Evolutionary conservation across 2,329 filamentous ascomycete species (phyloP).

Genomic region (Fusarium globosum): DNA sequence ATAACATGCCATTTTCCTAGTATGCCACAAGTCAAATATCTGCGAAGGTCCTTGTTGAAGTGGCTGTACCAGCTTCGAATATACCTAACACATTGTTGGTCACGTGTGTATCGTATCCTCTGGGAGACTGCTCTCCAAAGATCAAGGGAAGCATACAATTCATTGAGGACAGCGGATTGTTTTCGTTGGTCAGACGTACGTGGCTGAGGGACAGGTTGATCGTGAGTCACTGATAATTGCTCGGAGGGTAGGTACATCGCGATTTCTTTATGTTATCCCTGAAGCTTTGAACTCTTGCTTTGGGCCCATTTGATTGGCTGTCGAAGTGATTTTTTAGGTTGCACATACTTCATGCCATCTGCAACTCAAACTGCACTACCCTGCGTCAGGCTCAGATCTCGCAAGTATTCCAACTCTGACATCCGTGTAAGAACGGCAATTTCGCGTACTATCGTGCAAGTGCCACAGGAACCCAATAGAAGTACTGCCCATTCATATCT

Average conservation of each 20-base stretch:
- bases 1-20: neutral
- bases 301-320: slow-evolving; percentile 15
- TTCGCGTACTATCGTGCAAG: neutral
- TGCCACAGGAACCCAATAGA: neutral
- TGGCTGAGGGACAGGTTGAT: neutral
- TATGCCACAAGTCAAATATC: neutral
- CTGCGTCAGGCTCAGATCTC: slow-evolving; percentile 5
- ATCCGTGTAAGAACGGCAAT: neutral
- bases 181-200: neutral
- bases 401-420: neutral
- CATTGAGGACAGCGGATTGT: neutral
- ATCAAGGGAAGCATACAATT: neutral
- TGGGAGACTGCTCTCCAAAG: neutral
- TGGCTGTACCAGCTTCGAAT: neutral
- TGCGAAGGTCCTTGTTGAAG: neutral
- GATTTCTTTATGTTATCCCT: neutral
- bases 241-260: neutral
- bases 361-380: slow-evolving; percentile 14
- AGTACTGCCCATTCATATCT: neutral
- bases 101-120: neutral
- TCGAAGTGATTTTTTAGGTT: slow-evolving; percentile 17
- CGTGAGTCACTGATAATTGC: neutral
- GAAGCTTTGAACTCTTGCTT: neutral
- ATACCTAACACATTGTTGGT: neutral
- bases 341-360: slow-evolving; percentile 20